Evolutionary conservation across 768 basidiomycete genomes (phyloP).

Genomic region (Lactarius indigo): DNA sequence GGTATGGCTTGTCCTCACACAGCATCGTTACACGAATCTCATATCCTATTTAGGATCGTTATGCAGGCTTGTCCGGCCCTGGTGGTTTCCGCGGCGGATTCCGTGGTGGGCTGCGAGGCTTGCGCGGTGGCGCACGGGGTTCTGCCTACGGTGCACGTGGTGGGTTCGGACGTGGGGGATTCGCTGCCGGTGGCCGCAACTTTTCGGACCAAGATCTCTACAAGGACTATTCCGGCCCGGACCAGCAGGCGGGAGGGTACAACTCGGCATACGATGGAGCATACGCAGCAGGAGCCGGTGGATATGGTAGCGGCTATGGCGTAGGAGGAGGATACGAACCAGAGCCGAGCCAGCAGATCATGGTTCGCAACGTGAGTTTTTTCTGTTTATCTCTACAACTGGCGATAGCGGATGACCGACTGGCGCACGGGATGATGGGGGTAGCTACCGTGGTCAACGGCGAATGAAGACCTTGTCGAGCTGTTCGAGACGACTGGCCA

Average conservation of each 20-base stretch:
- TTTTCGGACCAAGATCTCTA: constrained; percentile 89
- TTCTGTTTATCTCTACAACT: not conserved
- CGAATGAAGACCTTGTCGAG: constrained; percentile 97
- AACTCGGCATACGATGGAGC: constrained; percentile 36
- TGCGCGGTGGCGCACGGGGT: constrained; percentile 52
- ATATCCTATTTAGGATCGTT: constrained; percentile 61
- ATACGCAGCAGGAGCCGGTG: constrained; percentile 36
- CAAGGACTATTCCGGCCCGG: constrained; percentile 89
- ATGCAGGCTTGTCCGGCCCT: constrained; percentile 76
- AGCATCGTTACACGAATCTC: not conserved
- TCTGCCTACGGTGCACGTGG: constrained; percentile 46
- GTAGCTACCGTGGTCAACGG: constrained; percentile 97
- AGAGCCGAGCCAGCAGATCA: constrained; percentile 94
- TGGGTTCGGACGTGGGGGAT: constrained; percentile 58
- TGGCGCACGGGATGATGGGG: not conserved
- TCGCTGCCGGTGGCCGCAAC: constrained; percentile 48
- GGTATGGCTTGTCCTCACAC: constrained; percentile 41
- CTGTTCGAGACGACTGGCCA: constrained; percentile 96
- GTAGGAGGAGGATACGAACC: constrained; percentile 46
- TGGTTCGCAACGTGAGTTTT: constrained; percentile 91
- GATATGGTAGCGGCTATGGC: constrained; percentile 12
- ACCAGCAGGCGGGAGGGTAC: constrained; percentile 49
- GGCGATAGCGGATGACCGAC: not conserved
- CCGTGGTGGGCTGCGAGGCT: constrained; percentile 36
- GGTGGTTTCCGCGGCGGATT: constrained; percentile 55